These are phyloP conservation scores for Arachnopeziza araneosa DNA, from an alignment of 2,329 filamentous ascomycete genomes.

Conservation along the genomic window DNA sequence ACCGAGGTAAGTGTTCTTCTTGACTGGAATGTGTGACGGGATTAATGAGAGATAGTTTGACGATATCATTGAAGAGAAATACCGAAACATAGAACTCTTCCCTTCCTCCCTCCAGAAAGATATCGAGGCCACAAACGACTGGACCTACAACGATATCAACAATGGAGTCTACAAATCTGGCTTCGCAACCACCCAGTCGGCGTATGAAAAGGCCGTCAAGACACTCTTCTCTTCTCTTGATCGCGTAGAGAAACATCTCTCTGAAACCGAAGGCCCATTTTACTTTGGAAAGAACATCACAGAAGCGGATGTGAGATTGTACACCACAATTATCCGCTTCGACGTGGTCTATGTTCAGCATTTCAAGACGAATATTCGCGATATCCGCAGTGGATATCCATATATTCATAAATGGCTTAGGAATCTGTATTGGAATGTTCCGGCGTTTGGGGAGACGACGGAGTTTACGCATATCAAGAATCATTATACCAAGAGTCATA, in stretches of 20 bases:
- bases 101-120: constrained; percentile 53
- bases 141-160: constrained; percentile 72
- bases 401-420: constrained; percentile 61
- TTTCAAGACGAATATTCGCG: constrained; percentile 63
- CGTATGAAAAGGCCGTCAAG: constrained; percentile 70
- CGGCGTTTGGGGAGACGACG: constrained; percentile 48
- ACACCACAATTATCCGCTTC: constrained; percentile 58
- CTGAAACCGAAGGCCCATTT: constrained; percentile 50
- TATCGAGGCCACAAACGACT: constrained; percentile 74
- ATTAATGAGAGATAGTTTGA: constrained; percentile 60
- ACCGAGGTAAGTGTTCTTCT: constrained; percentile 54
- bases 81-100: constrained; percentile 59
- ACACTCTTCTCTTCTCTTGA: constrained; percentile 74
- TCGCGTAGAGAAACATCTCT: constrained; percentile 66
- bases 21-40: neutral
- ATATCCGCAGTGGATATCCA: constrained; percentile 45
- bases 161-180: constrained; percentile 72
- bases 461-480: constrained; percentile 56
- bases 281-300: constrained; percentile 73
- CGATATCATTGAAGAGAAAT: constrained; percentile 54
- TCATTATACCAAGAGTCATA: constrained; percentile 84
- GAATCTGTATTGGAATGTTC: constrained; percentile 61
- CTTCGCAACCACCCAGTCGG: constrained; percentile 77
- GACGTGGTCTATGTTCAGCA: constrained; percentile 77
- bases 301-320: constrained; percentile 75